Conservation (phyloP, 441 rosid species). For the Biscutella laevigata region DNA sequence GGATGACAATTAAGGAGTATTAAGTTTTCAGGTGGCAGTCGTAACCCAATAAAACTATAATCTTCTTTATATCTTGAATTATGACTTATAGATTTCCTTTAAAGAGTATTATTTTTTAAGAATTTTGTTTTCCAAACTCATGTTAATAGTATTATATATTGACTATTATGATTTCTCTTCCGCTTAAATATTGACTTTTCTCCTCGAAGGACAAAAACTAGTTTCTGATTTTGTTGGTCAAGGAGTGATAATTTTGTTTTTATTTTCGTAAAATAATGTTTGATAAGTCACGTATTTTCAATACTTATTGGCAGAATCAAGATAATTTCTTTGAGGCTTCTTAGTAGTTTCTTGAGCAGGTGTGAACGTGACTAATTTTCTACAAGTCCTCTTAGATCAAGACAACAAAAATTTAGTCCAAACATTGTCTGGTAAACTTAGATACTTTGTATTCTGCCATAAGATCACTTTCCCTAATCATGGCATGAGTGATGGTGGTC, state of each 20-base stretch:
- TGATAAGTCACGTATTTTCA: neutral
- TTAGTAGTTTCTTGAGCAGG: constrained; percentile 10
- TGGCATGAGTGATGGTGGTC: neutral
- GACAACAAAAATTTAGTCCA: neutral
- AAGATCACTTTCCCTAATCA: neutral
- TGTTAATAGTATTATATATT: constrained; percentile 7
- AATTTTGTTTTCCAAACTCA: constrained; percentile 2
- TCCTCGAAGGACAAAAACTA: neutral
- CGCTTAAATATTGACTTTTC: constrained; percentile 11
- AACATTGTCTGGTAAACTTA: neutral
- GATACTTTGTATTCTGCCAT: constrained; percentile 7
- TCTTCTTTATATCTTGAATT: neutral
- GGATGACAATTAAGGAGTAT: neutral
- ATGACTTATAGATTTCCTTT: neutral
- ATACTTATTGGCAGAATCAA: neutral
- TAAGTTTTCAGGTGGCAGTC: constrained; percentile 8
- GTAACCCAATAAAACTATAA: constrained; percentile 3
- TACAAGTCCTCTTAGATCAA: neutral
- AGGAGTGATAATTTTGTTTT: constrained; percentile 1
- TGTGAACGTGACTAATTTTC: no score
- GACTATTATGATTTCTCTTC: constrained; percentile 6
- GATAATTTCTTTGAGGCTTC: constrained; percentile 19
- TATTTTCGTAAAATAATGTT: neutral
- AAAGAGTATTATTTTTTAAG: neutral
- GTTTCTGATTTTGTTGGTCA: neutral